Percentiles rank a stretch among this genome's conserved stretches.
Conservation (phyloP, 2,329 filamentous ascomycete species). For the Annulohypoxylon truncatum region DNA sequence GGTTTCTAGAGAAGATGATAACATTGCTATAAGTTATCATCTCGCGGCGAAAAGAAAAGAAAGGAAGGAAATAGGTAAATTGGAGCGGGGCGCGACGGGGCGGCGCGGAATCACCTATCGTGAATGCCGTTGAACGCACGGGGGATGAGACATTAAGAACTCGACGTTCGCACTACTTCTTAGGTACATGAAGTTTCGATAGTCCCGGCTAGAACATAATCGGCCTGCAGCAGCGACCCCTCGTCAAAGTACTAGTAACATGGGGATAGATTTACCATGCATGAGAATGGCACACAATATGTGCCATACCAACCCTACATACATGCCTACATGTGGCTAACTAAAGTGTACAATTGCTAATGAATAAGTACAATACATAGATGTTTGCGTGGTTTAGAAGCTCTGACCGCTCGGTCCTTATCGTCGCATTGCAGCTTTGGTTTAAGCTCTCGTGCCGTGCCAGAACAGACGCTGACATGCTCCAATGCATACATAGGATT, state of each 20-base stretch:
- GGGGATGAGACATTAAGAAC: constrained; percentile 4
- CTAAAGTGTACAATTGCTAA: neutral
- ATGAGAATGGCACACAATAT: constrained; percentile 37
- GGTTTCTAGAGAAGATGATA: neutral
- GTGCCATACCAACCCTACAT: constrained; percentile 11
- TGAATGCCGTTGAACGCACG: constrained; percentile 24
- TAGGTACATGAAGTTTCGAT: constrained; percentile 32
- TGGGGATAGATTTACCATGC: constrained; percentile 29
- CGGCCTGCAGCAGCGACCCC: constrained; percentile 15
- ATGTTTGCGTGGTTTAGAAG: constrained; percentile 7
- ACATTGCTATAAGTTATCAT: neutral
- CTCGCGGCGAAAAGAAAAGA: constrained; percentile 1
- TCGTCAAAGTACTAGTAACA: constrained; percentile 18
- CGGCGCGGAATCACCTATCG: constrained; percentile 27
- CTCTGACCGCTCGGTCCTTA: constrained; percentile 27
- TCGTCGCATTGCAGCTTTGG: constrained; percentile 36
- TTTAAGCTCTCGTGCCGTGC: constrained; percentile 35
- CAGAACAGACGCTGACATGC: constrained; percentile 27
- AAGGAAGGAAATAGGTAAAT: constrained; percentile 1
- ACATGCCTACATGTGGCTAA: constrained; percentile 1
- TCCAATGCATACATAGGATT: constrained; percentile 25
- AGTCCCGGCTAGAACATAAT: constrained; percentile 27
- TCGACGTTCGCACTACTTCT: constrained; percentile 17
- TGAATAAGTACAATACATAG: constrained; percentile 11
- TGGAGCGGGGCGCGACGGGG: constrained; percentile 17